These are phyloP conservation scores for Phaeophleospora eucalypticola DNA, from an alignment of 2,329 filamentous ascomycete species.

Conservation along the genomic window DNA sequence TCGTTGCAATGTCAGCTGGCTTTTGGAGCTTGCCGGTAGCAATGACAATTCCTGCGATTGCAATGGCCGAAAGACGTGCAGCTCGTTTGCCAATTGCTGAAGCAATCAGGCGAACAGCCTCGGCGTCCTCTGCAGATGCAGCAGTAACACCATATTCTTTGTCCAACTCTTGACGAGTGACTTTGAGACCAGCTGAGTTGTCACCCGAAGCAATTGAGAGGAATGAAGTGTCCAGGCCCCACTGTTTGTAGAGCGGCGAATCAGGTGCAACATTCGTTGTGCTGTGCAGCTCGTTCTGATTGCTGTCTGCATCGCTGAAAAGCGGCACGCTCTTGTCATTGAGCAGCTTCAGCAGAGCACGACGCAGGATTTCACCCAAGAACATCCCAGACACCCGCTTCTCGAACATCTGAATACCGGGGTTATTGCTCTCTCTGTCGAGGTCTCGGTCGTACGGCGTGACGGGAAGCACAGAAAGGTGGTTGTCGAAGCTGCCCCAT, in stretches of 20 bases:
- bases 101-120: conserved; percentile 79
- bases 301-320: conserved; percentile 72
- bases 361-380: conserved; percentile 84
- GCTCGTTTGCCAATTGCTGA: conserved; percentile 83
- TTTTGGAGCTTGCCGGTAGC: conserved; percentile 67
- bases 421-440: conserved; percentile 79
- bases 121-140: conserved; percentile 75
- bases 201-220: conserved; percentile 84
- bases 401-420: conserved; percentile 97
- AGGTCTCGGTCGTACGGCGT: conserved; percentile 78
- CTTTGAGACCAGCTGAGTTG: conserved; percentile 64
- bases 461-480: conserved; percentile 78
- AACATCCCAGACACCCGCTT: conserved; percentile 99
- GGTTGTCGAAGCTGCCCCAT: conserved; percentile 98
- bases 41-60: conserved; percentile 78
- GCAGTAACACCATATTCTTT: conserved; percentile 71
- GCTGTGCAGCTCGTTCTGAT: conserved; percentile 61
- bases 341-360: conserved; percentile 68
- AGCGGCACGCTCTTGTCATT: conserved; percentile 63
- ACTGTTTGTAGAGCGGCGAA: conserved; percentile 69
- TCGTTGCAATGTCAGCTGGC: conserved; percentile 30
- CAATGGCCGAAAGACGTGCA: conserved; percentile 80
- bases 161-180: conserved; percentile 73
- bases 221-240: conserved; percentile 88
- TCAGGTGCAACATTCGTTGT: conserved; percentile 65